Base-by-base conservation (phyloP, 2,329 filamentous ascomycete species). In the Coleophoma cylindrospora region DNA sequence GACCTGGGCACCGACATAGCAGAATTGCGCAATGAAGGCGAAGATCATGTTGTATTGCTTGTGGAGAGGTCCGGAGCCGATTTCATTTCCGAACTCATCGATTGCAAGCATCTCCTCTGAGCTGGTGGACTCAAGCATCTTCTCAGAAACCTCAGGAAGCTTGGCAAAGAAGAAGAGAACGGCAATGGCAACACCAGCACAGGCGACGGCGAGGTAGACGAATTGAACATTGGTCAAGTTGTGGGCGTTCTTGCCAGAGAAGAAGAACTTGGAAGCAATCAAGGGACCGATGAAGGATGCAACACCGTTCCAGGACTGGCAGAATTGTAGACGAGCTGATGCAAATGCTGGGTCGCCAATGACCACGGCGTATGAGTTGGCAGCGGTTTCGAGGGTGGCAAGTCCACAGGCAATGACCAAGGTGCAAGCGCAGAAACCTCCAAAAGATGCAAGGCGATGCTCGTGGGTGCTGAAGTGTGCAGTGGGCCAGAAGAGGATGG, bases 401-500 rank as follows among this genome's bases (percentile, higher is more conserved):
- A 92, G 74, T 3, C 87, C 88, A 54, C 86, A 87, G 0, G 87
- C 89, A 49, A 91, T 85, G 34, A 91, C 83, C 59, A 91, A 80
- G 56, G 74, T 83, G 61, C 77, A 82, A 45, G 86, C 80, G 68
- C 89, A 84, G 68, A 92, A 92, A 3, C 89, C 89, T n/a, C 82
- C 79, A 57, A 89, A 92, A 2, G 86, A 88, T 45, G 79, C 76
- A 70, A 68, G 58, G 66, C 72, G 45, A 68, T 73, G 34, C 50
- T 77, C 68, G 57, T 78, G 71, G 33, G 79, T 67, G 12, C 68
- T 76, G 55, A 89, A 80, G n/a, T 91, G 80, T 9, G 84, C 86
- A 2, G 84, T 86, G 0, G 88, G 89, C 88, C 87, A 91, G 70
- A 91, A 90, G 67, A 89, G 87, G 56, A 91, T 81, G 14, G 87